These are phyloP conservation scores for Clohesyomyces aquaticus DNA, from an alignment of 495 filamentous ascomycete species.

Conservation along the genomic window DNA sequence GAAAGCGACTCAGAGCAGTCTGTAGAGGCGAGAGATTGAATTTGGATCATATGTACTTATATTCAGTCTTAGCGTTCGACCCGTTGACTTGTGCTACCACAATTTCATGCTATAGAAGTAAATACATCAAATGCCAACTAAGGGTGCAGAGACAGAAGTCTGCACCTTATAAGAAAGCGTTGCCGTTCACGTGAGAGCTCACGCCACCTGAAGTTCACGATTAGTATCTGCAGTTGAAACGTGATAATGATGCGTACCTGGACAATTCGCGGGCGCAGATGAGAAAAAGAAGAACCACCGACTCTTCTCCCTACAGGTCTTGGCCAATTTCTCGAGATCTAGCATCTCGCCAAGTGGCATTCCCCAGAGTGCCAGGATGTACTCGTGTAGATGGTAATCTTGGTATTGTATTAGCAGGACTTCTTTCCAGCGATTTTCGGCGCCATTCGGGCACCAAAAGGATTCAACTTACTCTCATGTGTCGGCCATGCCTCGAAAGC, in stretches of 20 bases:
- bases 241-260: conserved; percentile 14
- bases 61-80: too few species aligned
- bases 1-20: too few species aligned
- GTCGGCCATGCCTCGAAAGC: conserved; percentile 66
- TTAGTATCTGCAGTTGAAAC: conserved; percentile 12
- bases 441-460: background rate
- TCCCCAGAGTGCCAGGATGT: conserved; percentile 67
- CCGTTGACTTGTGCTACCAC: too few species aligned
- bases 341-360: conserved; percentile 65
- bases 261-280: conserved; percentile 39
- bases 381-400: conserved; percentile 60
- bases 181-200: conserved; percentile 37
- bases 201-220: conserved; percentile 23
- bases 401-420: background rate
- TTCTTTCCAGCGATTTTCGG: background rate
- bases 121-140: too few species aligned
- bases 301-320: conserved; percentile 54
- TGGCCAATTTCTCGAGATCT: conserved; percentile 58
- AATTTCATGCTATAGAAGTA: too few species aligned
- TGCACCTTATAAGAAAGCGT: conserved; percentile 32
- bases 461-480: conserved; percentile 41
- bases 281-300: conserved; percentile 69
- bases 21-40: too few species aligned
- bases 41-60: too few species aligned
- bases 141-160: too few species aligned